Evolutionary conservation across 441 rosid species (phyloP).

Genomic region (Manihot esculenta): DNA sequence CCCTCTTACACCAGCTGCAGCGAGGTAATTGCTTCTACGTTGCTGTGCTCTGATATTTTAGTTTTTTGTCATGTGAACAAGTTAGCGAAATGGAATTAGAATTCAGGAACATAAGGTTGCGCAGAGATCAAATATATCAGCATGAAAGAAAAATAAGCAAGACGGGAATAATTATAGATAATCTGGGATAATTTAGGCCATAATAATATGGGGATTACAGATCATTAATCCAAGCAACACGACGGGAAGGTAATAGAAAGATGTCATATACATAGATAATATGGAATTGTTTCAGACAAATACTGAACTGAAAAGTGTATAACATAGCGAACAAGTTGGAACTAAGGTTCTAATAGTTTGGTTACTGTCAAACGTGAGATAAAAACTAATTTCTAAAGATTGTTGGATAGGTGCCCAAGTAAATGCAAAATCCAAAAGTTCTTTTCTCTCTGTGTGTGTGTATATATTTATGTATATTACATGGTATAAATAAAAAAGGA

Average conservation of each 20-base stretch:
- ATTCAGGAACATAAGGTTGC: neutral
- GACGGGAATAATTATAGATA: neutral
- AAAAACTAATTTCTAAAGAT: neutral
- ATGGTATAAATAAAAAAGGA: neutral
- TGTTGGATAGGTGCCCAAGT: neutral
- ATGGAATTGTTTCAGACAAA: too few relatives aligned
- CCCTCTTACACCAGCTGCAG: constrained; percentile 85
- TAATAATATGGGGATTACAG: neutral
- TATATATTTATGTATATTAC: too few relatives aligned
- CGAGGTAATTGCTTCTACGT: constrained; percentile 49
- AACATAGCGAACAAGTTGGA: too few relatives aligned
- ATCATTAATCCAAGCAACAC: neutral
- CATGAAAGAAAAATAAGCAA: neutral
- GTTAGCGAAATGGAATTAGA: neutral
- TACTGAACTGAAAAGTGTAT: too few relatives aligned
- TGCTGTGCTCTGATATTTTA: neutral
- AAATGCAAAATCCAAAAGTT: neutral
- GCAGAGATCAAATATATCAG: neutral
- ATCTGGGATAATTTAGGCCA: neutral
- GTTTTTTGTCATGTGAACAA: neutral
- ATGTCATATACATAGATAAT: too few relatives aligned
- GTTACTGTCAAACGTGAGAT: neutral
- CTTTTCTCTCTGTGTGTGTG: too few relatives aligned
- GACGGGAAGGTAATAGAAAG: too few relatives aligned
- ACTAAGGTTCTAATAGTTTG: neutral